Conservation (phyloP, 1,284 basidiomycete genomes). For the Irpex sp. region DNA sequence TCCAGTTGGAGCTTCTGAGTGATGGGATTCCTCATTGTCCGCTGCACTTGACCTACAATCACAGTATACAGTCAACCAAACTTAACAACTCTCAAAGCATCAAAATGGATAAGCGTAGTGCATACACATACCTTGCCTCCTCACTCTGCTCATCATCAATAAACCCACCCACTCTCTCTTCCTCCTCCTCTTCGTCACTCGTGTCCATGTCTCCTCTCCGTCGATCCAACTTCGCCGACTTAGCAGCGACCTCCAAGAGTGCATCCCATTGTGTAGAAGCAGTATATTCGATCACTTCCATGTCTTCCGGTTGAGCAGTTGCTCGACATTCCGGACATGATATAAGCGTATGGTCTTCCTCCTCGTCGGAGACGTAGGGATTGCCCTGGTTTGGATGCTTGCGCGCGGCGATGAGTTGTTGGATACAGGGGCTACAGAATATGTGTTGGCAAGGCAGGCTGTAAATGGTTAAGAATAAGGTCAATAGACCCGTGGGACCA, state of each 20-base stretch:
- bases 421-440: slow-evolving; percentile 37
- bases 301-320: slow-evolving; percentile 29
- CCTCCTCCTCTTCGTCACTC: slow-evolving; percentile 39
- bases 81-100: not conserved
- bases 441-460: slow-evolving; percentile 44
- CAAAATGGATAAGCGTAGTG: not conserved
- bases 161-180: slow-evolving; percentile 26
- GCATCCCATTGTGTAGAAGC: slow-evolving; percentile 47
- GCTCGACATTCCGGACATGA: slow-evolving; percentile 41
- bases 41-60: not conserved
- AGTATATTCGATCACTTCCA: slow-evolving; percentile 38
- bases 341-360: slow-evolving; percentile 20
- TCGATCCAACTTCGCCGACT: slow-evolving; percentile 37
- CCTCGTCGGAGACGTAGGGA: slow-evolving; percentile 8
- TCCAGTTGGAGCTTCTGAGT: not conserved
- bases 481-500: not conserved
- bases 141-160: slow-evolving; percentile 30
- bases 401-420: slow-evolving; percentile 4
- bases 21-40: not conserved
- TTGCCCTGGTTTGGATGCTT: not conserved
- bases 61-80: not conserved
- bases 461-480: not conserved
- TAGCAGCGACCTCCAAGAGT: slow-evolving; percentile 38
- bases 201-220: slow-evolving; percentile 33
- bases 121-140: slow-evolving; percentile 12